These are phyloP conservation scores for Citrus mangshanensis DNA, from an alignment of 345 rosid genomes.

Conservation along the genomic window DNA sequence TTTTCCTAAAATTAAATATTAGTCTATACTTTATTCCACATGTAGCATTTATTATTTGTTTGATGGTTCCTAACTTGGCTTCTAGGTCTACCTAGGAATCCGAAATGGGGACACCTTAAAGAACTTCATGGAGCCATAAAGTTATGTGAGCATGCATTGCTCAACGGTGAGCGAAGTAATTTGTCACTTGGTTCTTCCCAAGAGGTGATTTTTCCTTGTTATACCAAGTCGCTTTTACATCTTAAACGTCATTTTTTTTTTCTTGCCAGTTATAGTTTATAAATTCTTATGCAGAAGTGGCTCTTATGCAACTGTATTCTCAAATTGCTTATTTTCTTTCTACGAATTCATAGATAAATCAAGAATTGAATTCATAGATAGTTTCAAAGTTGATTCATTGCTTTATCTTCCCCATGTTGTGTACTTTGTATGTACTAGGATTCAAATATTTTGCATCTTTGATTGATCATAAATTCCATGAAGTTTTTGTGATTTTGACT, in stretches of 20 bases:
- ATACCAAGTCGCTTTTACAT: not conserved
- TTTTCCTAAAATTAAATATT: not conserved
- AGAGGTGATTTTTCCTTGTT: slow-evolving; percentile 46
- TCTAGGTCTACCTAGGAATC: slow-evolving; percentile 80
- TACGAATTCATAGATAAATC: not conserved
- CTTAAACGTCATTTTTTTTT: not conserved
- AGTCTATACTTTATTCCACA: not conserved
- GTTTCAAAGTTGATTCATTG: not conserved
- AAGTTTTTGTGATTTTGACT: not conserved
- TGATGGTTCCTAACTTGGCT: slow-evolving; percentile 11
- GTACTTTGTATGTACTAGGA: not conserved
- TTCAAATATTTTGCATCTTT: not conserved
- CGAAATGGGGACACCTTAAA: slow-evolving; percentile 96
- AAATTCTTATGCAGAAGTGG: not conserved
- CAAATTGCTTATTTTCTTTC: not conserved
- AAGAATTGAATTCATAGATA: not conserved
- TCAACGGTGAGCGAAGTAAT: slow-evolving; percentile 49
- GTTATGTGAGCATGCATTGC: slow-evolving; percentile 65
- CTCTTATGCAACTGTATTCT: not conserved
- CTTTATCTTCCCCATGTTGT: not conserved
- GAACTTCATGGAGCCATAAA: slow-evolving; percentile 82
- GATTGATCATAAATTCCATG: not conserved
- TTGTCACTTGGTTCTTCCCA: slow-evolving; percentile 60
- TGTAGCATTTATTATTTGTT: not conserved
- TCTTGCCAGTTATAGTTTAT: not conserved